Conservation (phyloP, 2,329 filamentous ascomycete genomes). For the Talaromyces marneffei region DNA sequence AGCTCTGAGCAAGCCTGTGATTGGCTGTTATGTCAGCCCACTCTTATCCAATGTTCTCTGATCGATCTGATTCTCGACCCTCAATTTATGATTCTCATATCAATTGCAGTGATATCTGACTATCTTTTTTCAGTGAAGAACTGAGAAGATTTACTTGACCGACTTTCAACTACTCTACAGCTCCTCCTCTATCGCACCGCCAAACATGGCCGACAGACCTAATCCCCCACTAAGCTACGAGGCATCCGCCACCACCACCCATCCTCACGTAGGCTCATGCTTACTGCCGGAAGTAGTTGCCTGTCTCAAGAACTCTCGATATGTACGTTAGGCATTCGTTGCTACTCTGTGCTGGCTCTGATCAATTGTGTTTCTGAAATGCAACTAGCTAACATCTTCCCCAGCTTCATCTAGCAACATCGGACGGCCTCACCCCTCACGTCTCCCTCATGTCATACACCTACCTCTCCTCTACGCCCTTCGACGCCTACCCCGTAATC, state of each 20-base stretch:
- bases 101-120: too few species aligned
- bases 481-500: constrained; percentile 68
- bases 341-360: neutral
- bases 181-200: constrained; percentile 1
- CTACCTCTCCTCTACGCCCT: constrained; percentile 75
- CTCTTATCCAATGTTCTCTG: neutral
- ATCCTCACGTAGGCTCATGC: constrained; percentile 62
- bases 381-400: constrained; percentile 9
- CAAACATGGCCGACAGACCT: constrained; percentile 41
- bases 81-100: too few species aligned
- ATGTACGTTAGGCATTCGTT: constrained; percentile 58
- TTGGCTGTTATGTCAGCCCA: neutral
- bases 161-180: neutral
- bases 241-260: constrained; percentile 65
- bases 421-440: constrained; percentile 73
- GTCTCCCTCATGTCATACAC: constrained; percentile 99
- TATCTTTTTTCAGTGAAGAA: neutral
- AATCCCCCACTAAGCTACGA: constrained; percentile 70
- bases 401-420: constrained; percentile 92
- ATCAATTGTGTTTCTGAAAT: neutral
- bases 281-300: constrained; percentile 81
- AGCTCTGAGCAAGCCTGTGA: neutral
- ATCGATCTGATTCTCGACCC: neutral
- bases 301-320: constrained; percentile 89
- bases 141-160: neutral